Conservation (phyloP, 2,329 filamentous ascomycete genomes). For the Didymella lethalis region DNA sequence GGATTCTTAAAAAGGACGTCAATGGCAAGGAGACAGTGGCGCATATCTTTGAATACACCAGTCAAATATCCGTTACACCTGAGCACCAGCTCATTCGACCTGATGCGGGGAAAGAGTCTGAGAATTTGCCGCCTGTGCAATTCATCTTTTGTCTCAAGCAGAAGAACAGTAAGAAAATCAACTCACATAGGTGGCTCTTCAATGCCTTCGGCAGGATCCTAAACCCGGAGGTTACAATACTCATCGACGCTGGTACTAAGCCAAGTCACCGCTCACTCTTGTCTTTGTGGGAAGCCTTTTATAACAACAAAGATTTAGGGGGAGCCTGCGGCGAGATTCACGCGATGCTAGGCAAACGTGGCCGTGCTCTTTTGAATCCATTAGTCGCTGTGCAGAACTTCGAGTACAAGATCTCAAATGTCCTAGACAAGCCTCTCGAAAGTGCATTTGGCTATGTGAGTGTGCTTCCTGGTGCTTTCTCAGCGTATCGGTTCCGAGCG, state of each 20-base stretch:
- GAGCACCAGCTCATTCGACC: not conserved
- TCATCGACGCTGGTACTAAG: not conserved
- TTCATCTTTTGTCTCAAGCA: not conserved
- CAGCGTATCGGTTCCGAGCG: not conserved
- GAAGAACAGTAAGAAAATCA: not conserved
- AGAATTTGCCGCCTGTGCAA: not conserved
- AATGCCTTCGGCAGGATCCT: not conserved
- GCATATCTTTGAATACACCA: not conserved
- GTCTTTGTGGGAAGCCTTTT: not conserved
- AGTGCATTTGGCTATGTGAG: not conserved
- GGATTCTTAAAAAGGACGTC: not conserved
- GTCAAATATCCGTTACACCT: not conserved
- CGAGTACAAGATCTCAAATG: not conserved
- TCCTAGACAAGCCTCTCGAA: not conserved
- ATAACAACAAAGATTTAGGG: not conserved
- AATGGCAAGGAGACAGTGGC: not conserved
- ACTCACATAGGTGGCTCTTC: not conserved
- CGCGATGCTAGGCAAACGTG: not conserved
- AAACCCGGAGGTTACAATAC: not conserved
- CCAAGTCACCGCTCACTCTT: not conserved
- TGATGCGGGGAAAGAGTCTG: not conserved
- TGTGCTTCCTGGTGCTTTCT: not conserved
- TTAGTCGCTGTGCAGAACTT: not conserved
- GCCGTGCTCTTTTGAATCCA: not conserved
- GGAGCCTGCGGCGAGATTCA: not conserved